Percentiles rank a stretch among this genome's conserved stretches.
Evolutionary conservation across 352 stramenopile genomes (phyloP).

Genomic region (Thalassiosira hispida): DNA sequence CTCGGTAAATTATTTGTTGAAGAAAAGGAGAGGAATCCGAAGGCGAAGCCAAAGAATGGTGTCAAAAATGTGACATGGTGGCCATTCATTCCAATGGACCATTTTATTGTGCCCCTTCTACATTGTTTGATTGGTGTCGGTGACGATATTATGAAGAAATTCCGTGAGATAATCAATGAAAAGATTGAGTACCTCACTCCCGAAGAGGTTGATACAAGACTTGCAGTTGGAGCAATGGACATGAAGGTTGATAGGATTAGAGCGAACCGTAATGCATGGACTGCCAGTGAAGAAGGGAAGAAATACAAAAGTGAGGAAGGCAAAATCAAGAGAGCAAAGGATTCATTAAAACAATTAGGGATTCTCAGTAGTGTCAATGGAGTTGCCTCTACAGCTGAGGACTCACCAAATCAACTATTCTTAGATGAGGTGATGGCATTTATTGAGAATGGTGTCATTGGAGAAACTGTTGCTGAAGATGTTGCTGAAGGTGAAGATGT

Average conservation of each 20-base stretch:
- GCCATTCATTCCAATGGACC: slow-evolving; percentile 11
- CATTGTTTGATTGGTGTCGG: slow-evolving; percentile 5
- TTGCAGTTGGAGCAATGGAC: not conserved
- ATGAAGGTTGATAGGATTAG: not conserved
- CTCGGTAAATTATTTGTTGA: not conserved
- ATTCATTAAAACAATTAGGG: not conserved
- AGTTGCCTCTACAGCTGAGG: not conserved
- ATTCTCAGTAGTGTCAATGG: not conserved
- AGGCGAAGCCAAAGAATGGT: slow-evolving; percentile 3
- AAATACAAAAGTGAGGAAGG: not conserved
- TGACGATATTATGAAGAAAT: slow-evolving; percentile 2
- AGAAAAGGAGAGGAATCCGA: not conserved
- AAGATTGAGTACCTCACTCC: slow-evolving; percentile 15
- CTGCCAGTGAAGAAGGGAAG: not conserved
- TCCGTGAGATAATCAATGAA: slow-evolving; percentile 1
- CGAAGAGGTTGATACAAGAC: not conserved
- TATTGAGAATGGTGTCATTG: slow-evolving; percentile 4
- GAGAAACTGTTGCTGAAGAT: slow-evolving; percentile 2
- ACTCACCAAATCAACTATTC: not conserved
- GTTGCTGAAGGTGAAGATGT: not conserved
- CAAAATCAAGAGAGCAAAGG: not conserved
- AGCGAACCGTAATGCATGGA: not conserved
- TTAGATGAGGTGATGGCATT: not conserved
- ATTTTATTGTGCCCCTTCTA: slow-evolving; percentile 10
- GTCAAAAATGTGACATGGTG: slow-evolving; percentile 8